Percentiles rank a stretch among this genome's conserved stretches.
Conservation (phyloP, 2,329 filamentous ascomycete genomes). For the Penicillium capsulatum region DNA sequence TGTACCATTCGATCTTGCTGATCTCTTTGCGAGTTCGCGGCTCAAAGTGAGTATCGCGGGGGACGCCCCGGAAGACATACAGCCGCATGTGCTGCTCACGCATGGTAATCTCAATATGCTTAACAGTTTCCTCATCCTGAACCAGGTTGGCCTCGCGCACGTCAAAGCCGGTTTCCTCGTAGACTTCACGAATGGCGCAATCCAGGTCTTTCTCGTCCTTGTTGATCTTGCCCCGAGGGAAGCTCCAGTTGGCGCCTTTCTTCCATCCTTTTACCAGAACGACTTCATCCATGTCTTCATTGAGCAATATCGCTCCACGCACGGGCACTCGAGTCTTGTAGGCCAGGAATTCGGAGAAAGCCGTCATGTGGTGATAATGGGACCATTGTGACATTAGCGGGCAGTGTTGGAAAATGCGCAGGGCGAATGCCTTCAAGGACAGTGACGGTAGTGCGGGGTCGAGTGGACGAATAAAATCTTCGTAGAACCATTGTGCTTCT, state of each 20-base stretch:
- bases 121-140: slow-evolving; percentile 64
- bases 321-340: slow-evolving; percentile 96
- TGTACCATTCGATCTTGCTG: slow-evolving; percentile 95
- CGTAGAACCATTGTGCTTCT: slow-evolving; percentile 99
- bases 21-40: slow-evolving; percentile 94
- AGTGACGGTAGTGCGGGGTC: slow-evolving; percentile 82
- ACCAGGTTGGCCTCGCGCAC: slow-evolving; percentile 71
- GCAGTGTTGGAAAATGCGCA: slow-evolving; percentile 90
- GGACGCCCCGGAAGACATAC: slow-evolving; percentile 85
- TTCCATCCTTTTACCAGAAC: slow-evolving; percentile 97
- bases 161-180: slow-evolving; percentile 93
- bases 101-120: slow-evolving; percentile 85
- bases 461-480: slow-evolving; percentile 93
- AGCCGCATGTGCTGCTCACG: slow-evolving; percentile 87
- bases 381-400: slow-evolving; percentile 80
- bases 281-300: slow-evolving; percentile 88
- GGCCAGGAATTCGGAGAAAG: slow-evolving; percentile 85
- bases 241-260: slow-evolving; percentile 93
- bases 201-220: slow-evolving; percentile 92
- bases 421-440: slow-evolving; percentile 76
- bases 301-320: slow-evolving; percentile 87
- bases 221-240: slow-evolving; percentile 95
- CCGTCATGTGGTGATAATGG: slow-evolving; percentile 69
- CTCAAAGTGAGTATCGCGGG: slow-evolving; percentile 81
- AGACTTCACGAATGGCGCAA: slow-evolving; percentile 89